These are phyloP conservation scores for Rhododendron vialii DNA, from an alignment of 148 eudicot species.

Conservation along the genomic window DNA sequence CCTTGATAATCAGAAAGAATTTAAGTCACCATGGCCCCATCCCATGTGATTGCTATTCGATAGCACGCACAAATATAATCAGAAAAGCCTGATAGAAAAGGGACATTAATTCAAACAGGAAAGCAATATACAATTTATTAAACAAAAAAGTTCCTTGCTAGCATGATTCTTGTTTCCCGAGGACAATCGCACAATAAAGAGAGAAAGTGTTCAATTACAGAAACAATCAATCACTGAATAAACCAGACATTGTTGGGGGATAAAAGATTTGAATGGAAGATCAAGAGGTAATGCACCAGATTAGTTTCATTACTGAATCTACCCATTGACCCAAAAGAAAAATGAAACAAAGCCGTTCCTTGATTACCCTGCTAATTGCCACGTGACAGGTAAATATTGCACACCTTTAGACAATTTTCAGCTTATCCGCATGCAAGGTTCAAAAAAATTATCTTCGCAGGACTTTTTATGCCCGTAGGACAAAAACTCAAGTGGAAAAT, in stretches of 20 bases:
- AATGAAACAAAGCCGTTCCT: neutral
- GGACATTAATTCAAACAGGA: neutral
- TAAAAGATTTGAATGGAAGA: neutral
- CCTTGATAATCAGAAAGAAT: neutral
- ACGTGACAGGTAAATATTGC: neutral
- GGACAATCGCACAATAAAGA: neutral
- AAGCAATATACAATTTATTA: neutral
- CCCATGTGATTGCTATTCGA: neutral
- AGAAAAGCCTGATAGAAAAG: neutral
- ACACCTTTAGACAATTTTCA: conserved; percentile 7
- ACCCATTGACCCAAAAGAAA: neutral
- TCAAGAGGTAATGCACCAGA: neutral
- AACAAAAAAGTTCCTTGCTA: neutral
- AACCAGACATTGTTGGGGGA: neutral
- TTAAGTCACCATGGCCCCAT: neutral
- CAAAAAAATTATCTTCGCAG: neutral
- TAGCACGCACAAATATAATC: neutral
- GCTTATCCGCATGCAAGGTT: neutral
- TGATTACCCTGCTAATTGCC: neutral
- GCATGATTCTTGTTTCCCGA: neutral
- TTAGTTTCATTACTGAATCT: neutral
- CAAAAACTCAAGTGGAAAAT: neutral
- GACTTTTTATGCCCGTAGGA: neutral
- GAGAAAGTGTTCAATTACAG: neutral
- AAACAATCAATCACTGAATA: neutral